Evolutionary conservation across 345 rosid species (phyloP), one percentile per base, ranked within the genome.

Genomic region (Abelmoschus esculentus): DNA sequence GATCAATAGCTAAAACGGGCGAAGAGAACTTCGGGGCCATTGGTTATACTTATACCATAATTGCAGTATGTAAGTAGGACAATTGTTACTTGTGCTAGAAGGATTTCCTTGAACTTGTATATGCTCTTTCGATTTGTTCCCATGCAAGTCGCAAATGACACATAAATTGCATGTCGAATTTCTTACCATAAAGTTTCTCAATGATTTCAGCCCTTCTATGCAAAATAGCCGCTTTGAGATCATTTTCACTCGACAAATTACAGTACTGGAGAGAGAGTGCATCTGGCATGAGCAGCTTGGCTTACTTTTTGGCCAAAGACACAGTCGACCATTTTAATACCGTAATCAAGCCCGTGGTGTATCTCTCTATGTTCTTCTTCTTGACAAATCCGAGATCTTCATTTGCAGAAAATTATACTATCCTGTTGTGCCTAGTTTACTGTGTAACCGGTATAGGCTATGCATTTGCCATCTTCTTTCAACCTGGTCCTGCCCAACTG

Each of bases 251-350:
- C 38, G 97, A 91, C 63, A 95, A 91, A 78, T 77, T 95, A 75
- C 96, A 95, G 71, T 83, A 91, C 77, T 88, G 97, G 99, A 85
- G 99, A 76, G 99, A 91, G 78, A 91, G 92, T 72, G 83, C 93
- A 19, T 88, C 99, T 0, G 97, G 99, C 69, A 88, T 91, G 89
- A 95, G 92, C 83, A 95, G 89, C 79, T 80, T 84, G 53, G 99
- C 99, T 65, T 86, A 85, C 79, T 95, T 95, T 75, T 89, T 95
- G 47, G 96, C 99, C 29, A 95, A 87, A 85, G 97, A 95, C 71
- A 86, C 97, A 5, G 72, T 95, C 7, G 99, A 95, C 76, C 87
- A 81, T 70, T 95, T 86, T 77, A 91, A 87, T 65, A 87, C 86
- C 1, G 87, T 81, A 74, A 80, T 91, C 79, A 95, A 95, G 77